Evolutionary conservation across 2,329 filamentous ascomycete genomes (phyloP), one percentile per base, ranked within the genome.

Genomic region (Aureobasidium sp.): DNA sequence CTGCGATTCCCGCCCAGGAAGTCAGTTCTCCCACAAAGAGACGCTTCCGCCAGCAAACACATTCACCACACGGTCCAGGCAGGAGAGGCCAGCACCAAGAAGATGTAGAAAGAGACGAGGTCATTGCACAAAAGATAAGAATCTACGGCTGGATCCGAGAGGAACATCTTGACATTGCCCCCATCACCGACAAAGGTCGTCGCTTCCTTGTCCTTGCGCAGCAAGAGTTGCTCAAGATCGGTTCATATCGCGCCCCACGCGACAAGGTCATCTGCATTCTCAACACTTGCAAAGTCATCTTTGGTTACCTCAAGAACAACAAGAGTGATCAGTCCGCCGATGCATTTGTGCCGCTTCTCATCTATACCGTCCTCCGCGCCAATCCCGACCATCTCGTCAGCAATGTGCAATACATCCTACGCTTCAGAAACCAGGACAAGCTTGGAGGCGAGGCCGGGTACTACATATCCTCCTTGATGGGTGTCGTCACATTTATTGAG

Each of bases 231-330:
- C 77, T 96, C 41, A 99, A 99, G 74, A 97, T 99, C 70, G 96
- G 93, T 70, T 94, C 90, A 9, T 99, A 99, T 72, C 85, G 95
- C 67, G 94, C 94, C 21, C 94, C 94, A 4, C 81, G 94, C 68
- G 94, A 99, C 78, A 99, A 99, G 76, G 94, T 99, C 61, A 97
- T 99, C 54, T 99, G 94, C 74, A 91, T 97, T 50, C 78, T 99
- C 61, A 99, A 99, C 76, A 97, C 92, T 77, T 99, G 94, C 83
- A 99, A 99, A 76, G 95, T 99, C 65, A 97, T 99, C 65, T 97
- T 99, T 74, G 94, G 93, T 21, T 85, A 96, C 53, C 79, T 99
- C 58, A 92, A 93, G 67, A 95, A 97, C 72, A 86, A 90, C 59
- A 95, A 96, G 74, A 89, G 88, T 1, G 94, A 99, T 72, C 93